Base-by-base conservation (phyloP, 345 rosid species). In the Stellera chamaejasme region DNA sequence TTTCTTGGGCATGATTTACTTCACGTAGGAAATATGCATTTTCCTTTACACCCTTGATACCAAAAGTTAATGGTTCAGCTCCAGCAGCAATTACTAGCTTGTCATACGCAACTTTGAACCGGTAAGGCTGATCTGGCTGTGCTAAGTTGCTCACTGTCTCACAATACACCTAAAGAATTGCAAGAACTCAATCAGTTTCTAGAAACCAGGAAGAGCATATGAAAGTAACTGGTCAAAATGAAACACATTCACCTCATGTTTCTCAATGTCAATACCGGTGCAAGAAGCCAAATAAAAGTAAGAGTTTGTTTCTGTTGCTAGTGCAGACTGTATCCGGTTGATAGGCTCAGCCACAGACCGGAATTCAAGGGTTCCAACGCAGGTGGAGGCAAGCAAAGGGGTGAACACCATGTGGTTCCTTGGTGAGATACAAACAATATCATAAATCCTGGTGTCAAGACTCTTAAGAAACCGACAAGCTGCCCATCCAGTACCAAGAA, bases 1-100 rank as follows among this genome's bases (percentile, higher is more conserved):
- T 93, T 63, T 93, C 95, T 63, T 89, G 97, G 59, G 97, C 99
- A 48, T 85, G 99, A 53, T 77, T 74, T 67, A 87, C 99, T 77
- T 93, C 97, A 10, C 95, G 88, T 5, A 90, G 92, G 71, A 93
- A 93, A 51, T 65, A 82, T 12, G 99, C 95, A 55, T 93, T 82
- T 48, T 84, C 99, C n/a, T 75, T 61, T 41, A 93, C 96, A 10
- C 99, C 97, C 59, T 80, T 84, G 48, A 93, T 73, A 36, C 97
- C 97, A 26, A 93, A 93, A 55, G 99, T 93, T 59, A 87, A 59
- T 26, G 97, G 96, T 75, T 87, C 96, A 4, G 97, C 88, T 60
- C 99, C 96, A 10, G 91, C 81, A 59, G 96, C 92, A 42, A 93
- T 81, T 49, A 84, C 80, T 2, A 93, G 82, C 69, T 90, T 93